Evolutionary conservation across 345 rosid genomes (phyloP).

Genomic region (Aurinia saxatilis): DNA sequence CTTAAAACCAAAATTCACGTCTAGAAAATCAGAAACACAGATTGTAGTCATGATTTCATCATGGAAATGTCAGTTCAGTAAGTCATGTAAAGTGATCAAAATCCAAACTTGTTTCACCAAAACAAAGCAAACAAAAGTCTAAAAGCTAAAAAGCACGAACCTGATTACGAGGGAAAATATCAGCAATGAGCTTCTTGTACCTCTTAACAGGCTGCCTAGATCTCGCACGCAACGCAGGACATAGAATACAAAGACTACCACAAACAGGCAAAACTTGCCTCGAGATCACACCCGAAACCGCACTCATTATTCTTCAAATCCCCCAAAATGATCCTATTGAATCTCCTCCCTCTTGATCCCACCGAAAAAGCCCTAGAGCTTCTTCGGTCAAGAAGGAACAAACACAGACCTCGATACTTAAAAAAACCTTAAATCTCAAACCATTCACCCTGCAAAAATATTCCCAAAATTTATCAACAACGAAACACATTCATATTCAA

Average conservation of each 20-base stretch:
- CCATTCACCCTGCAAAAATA: slow-evolving; percentile 26
- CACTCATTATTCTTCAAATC: slow-evolving; percentile 47
- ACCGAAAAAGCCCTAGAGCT: slow-evolving; percentile 33
- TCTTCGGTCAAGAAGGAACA: slow-evolving; percentile 54
- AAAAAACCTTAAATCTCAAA: slow-evolving; percentile 25
- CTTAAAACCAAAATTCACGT: background rate
- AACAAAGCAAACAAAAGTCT: too few relatives aligned
- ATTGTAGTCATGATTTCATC: background rate
- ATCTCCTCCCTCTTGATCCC: slow-evolving; percentile 60
- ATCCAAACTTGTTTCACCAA: too few relatives aligned
- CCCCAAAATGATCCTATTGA: slow-evolving; percentile 1
- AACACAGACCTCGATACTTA: slow-evolving; percentile 45
- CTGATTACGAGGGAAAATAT: slow-evolving; percentile 80
- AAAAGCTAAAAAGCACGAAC: slow-evolving; percentile 32
- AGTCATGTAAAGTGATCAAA: background rate
- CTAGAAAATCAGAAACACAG: background rate
- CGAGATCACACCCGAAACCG: slow-evolving; percentile 73
- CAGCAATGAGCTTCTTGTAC: slow-evolving; percentile 91
- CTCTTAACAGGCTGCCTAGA: slow-evolving; percentile 97
- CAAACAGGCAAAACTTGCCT: slow-evolving; percentile 92
- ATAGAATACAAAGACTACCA: slow-evolving; percentile 82
- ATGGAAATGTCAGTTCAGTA: background rate
- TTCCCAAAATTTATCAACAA: background rate
- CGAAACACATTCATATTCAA: too few relatives aligned
- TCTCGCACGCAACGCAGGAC: slow-evolving; percentile 84